These are phyloP conservation scores for Neophaeococcomyces aloes DNA, from an alignment of 2,329 filamentous ascomycete species.

Conservation along the genomic window DNA sequence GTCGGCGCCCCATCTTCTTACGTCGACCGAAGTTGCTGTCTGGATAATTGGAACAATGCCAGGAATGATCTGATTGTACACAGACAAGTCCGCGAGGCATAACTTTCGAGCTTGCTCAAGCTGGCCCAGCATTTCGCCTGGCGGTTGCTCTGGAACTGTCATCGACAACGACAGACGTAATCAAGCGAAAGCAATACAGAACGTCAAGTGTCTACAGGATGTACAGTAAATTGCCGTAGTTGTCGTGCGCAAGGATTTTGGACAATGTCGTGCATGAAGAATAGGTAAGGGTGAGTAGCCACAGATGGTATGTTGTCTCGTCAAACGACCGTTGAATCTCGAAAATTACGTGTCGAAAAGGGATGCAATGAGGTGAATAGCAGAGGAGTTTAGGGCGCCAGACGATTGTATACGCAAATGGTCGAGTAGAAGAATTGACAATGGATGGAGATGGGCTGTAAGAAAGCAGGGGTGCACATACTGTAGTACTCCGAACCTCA, in stretches of 20 bases:
- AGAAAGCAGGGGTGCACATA: too few species aligned
- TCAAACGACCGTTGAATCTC: too few species aligned
- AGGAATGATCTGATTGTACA: slow-evolving; percentile 85
- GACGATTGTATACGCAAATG: too few species aligned
- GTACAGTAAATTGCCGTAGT: not conserved
- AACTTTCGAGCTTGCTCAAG: slow-evolving; percentile 84
- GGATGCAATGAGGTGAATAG: too few species aligned
- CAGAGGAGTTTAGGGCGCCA: too few species aligned
- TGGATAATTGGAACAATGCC: slow-evolving; percentile 88
- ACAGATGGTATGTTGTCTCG: too few species aligned
- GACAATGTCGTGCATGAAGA: not conserved
- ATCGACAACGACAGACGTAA: slow-evolving; percentile 9
- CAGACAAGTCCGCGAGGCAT: slow-evolving; percentile 72
- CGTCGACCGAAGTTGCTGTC: slow-evolving; percentile 60
- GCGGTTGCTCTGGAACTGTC: slow-evolving; percentile 13
- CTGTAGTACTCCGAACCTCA: too few species aligned
- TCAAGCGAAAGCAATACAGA: slow-evolving; percentile 2
- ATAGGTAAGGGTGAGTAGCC: too few species aligned
- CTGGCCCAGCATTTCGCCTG: slow-evolving; percentile 52
- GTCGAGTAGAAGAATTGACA: too few species aligned
- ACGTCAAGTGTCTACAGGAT: slow-evolving; percentile 3
- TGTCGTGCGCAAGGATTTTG: not conserved
- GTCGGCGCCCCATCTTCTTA: slow-evolving; percentile 91
- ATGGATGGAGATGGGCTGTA: too few species aligned
- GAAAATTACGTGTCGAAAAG: too few species aligned